Conservation (phyloP, 805 yeast species). For the Saturnispora ahearnii region DNA sequence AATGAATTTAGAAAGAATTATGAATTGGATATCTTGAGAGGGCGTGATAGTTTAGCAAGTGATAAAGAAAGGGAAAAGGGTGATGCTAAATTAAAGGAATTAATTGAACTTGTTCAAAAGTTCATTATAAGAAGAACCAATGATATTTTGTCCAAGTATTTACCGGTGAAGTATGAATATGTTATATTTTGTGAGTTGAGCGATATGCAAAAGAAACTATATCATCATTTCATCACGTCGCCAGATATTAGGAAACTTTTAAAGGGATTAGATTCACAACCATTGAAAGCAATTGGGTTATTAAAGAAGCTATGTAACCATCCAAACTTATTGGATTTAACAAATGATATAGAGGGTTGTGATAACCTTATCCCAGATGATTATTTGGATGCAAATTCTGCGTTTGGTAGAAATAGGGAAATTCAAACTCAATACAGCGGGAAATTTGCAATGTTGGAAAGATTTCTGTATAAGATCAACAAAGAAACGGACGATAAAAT, state of each 20-base stretch:
- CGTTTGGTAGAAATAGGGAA: slow-evolving; percentile 53
- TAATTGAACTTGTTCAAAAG: slow-evolving; percentile 70
- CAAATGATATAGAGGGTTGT: slow-evolving; percentile 69
- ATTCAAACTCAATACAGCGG: slow-evolving; percentile 80
- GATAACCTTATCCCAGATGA: slow-evolving; percentile 65
- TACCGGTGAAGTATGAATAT: slow-evolving; percentile 94
- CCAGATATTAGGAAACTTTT: slow-evolving; percentile 64
- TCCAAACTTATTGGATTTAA: slow-evolving; percentile 74
- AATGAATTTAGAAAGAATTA: slow-evolving; percentile 75
- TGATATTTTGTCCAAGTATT: slow-evolving; percentile 85
- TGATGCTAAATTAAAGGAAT: slow-evolving; percentile 55
- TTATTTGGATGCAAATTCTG: slow-evolving; percentile 39
- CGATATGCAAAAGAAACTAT: slow-evolving; percentile 64
- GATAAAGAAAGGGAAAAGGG: slow-evolving; percentile 70
- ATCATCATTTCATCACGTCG: slow-evolving; percentile 66
- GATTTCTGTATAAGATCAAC: slow-evolving; percentile 71
- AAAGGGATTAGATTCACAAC: slow-evolving; percentile 68
- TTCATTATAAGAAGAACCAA: slow-evolving; percentile 93
- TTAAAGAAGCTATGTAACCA: slow-evolving; percentile 90
- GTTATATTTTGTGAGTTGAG: slow-evolving; percentile 86
- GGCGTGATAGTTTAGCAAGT: slow-evolving; percentile 84
- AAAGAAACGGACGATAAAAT: slow-evolving; percentile 88
- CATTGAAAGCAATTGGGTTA: slow-evolving; percentile 80
- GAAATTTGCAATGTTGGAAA: slow-evolving; percentile 72
- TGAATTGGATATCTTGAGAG: slow-evolving; percentile 69